Evolutionary conservation across 2,329 filamentous ascomycete genomes (phyloP), one percentile per base, ranked within the genome.

Genomic region (Thielaviopsis euricoi): DNA sequence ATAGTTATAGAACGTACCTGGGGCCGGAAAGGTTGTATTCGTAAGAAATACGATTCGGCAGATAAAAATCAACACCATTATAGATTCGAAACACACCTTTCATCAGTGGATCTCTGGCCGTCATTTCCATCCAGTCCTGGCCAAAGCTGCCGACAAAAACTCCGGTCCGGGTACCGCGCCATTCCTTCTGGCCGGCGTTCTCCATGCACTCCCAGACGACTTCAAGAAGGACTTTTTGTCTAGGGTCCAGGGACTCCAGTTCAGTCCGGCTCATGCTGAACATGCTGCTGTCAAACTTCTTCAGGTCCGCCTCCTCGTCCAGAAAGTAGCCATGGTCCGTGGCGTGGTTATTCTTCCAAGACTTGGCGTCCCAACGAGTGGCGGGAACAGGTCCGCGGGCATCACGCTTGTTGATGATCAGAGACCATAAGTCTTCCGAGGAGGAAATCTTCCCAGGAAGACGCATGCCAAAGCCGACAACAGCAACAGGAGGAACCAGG

Each of bases 291-390:
- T 71, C 68, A 13, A 69, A 59, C n/a, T 62, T 51, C 3, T 61
- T 55, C 3, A 68, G 57, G 21, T 69, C 62, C 75, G 6, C 71
- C 71, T 61, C 78, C 2, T 61, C 13, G 23, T 65, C 62, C n/a
- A 63, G 55, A 48, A 63, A 62, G 51, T 62, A 62, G 3, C 61
- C 61, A 26, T 60, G 59, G 53, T 62, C 29, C 2, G 61, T 57
- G 9, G 53, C 53, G 54, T 62, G 52, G 12, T 51, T 58, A 17
- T 61, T 61, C 22, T 64, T 62, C 53, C 63, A 67, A 15, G 62
- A 61, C 10, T 63, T 57, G 37, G 64, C 60, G 54, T 65, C 65
- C 61, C 64, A 70, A 12, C 68, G 63, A 43, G 59, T 63, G 15
- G 58, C 51, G 1, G 68, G 68, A 1, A 70, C 63, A 6, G 57